A percentile compares a stretch with the other conserved stretches of the same genome.
Conservation (phyloP, 2,329 filamentous ascomycete genomes). For the Ophiocordyceps camponoti-rufipedis region DNA sequence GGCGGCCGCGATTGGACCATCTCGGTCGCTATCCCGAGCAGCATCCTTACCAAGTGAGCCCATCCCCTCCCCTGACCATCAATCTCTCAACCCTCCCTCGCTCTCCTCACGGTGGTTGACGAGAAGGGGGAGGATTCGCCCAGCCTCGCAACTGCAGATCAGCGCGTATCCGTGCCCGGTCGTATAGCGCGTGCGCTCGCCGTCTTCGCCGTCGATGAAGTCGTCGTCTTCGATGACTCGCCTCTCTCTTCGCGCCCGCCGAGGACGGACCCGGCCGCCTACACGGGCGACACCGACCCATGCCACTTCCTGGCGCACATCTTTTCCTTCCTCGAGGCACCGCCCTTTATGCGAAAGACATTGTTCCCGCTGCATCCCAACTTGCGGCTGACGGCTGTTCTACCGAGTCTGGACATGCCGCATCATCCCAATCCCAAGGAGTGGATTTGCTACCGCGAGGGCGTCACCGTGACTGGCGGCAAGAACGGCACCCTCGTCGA, state of each 20-base stretch:
- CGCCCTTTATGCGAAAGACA: constrained; percentile 58
- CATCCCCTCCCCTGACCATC: constrained; percentile 3
- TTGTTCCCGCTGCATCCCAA: constrained; percentile 70
- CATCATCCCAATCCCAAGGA: constrained; percentile 63
- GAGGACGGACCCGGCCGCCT: constrained; percentile 29
- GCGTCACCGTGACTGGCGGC: constrained; percentile 39
- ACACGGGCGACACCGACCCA: constrained; percentile 57
- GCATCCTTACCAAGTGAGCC: constrained; percentile 52
- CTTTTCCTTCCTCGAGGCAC: constrained; percentile 67
- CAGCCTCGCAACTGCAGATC: constrained; percentile 55
- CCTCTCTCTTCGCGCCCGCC: constrained; percentile 24
- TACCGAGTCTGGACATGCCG: constrained; percentile 70
- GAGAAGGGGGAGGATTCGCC: neutral
- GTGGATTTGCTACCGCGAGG: constrained; percentile 66
- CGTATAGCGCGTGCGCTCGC: constrained; percentile 66
- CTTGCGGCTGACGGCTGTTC: constrained; percentile 49
- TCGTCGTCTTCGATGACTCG: constrained; percentile 64
- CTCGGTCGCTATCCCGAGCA: constrained; percentile 62
- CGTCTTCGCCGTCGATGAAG: constrained; percentile 71
- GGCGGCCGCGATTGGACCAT: constrained; percentile 53
- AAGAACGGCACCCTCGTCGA: constrained; percentile 36
- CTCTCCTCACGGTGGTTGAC: too few species aligned
- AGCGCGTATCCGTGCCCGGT: constrained; percentile 54
- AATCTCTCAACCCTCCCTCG: neutral
- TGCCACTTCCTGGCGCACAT: constrained; percentile 66